Conservation (phyloP, 2,329 filamentous ascomycete species). For the Exophiala dermatitidis region DNA sequence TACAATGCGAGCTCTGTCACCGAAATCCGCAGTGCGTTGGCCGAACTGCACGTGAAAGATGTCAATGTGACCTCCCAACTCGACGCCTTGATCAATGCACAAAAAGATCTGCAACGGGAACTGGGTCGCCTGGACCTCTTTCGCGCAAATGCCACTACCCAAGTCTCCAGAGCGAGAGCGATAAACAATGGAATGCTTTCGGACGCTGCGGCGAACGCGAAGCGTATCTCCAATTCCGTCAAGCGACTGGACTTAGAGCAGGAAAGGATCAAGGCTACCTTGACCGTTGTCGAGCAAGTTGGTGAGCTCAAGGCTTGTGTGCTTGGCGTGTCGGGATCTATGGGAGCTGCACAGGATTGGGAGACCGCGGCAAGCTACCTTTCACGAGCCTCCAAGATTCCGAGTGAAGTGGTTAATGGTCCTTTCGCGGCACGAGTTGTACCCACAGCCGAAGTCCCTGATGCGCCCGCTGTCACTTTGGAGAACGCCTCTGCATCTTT, state of each 20-base stretch:
- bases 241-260: slow-evolving; percentile 86
- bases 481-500: slow-evolving; percentile 81
- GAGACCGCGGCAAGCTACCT: slow-evolving; percentile 91
- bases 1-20: slow-evolving; percentile 66
- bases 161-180: slow-evolving; percentile 72
- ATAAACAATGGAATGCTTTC: slow-evolving; percentile 90
- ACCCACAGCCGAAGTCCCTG: slow-evolving; percentile 89
- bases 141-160: slow-evolving; percentile 78
- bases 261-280: slow-evolving; percentile 78
- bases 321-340: slow-evolving; percentile 85
- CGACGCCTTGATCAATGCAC: slow-evolving; percentile 68
- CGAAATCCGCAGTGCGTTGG: slow-evolving; percentile 72
- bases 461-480: slow-evolving; percentile 78
- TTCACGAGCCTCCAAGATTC: slow-evolving; percentile 72
- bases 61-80: slow-evolving; percentile 65
- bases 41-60: slow-evolving; percentile 68
- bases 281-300: slow-evolving; percentile 90
- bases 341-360: slow-evolving; percentile 98
- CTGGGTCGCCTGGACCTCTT: slow-evolving; percentile 81
- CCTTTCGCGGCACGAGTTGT: slow-evolving; percentile 88
- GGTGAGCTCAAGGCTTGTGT: slow-evolving; percentile 95
- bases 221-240: slow-evolving; percentile 77
- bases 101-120: slow-evolving; percentile 79
- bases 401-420: slow-evolving; percentile 70
- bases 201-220: slow-evolving; percentile 75